Conservation (phyloP, 78 protist genomes). For the Dictyostelium purpureum region DNA sequence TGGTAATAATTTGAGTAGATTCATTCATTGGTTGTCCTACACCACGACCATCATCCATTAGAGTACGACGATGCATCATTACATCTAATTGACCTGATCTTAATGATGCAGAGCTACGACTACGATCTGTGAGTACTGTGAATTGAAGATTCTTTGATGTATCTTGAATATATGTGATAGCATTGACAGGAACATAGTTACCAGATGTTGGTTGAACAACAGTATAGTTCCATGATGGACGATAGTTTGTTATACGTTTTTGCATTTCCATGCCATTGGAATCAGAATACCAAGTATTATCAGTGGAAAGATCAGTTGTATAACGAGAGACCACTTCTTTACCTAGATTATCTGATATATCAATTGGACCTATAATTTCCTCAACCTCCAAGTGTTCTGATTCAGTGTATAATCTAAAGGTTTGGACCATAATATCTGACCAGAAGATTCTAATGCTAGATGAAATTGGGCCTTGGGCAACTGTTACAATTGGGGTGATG, state of each 20-base stretch:
- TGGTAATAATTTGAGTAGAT: constrained; percentile 56
- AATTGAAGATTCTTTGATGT: constrained; percentile 3
- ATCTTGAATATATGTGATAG: constrained; percentile 74
- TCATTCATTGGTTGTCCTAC: constrained; percentile 95
- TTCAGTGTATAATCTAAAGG: constrained; percentile 49
- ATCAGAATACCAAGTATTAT: constrained; percentile 85
- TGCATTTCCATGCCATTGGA: constrained; percentile 92
- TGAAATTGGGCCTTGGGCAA: not conserved
- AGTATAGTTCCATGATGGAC: constrained; percentile 79
- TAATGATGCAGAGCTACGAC: constrained; percentile 71
- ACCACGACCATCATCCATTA: constrained; percentile 92
- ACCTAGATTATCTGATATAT: constrained; percentile 78
- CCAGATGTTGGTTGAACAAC: constrained; percentile 86
- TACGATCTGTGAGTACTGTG: constrained; percentile 78
- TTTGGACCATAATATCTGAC: constrained; percentile 30
- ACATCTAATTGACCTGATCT: constrained; percentile 85
- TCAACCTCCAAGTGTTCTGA: constrained; percentile 40
- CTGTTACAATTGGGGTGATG: not conserved
- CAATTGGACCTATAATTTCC: constrained; percentile 85
- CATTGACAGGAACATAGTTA: constrained; percentile 92
- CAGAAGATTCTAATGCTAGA: constrained; percentile 8
- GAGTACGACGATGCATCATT: constrained; percentile 90
- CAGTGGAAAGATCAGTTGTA: constrained; percentile 46
- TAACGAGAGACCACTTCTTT: constrained; percentile 84
- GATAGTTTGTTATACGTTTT: constrained; percentile 62